Conservation (phyloP, 2,329 filamentous ascomycete species). For the Colletotrichum liaoningense region DNA sequence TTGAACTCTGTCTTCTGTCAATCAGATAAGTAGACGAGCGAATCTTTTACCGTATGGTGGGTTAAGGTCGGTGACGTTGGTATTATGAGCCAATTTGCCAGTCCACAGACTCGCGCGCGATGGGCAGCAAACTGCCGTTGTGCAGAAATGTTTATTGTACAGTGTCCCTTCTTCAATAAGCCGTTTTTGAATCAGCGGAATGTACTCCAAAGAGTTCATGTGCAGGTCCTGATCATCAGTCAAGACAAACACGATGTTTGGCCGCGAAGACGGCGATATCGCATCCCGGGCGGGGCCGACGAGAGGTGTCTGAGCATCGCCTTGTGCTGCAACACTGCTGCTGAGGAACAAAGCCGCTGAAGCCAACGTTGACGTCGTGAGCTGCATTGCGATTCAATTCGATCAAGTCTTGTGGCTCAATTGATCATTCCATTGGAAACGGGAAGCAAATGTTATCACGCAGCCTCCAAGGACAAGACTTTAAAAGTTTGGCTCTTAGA, state of each 20-base stretch:
- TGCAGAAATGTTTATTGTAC: constrained; percentile 72
- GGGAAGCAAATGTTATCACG: not conserved
- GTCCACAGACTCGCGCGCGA: constrained; percentile 72
- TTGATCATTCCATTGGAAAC: too few species aligned
- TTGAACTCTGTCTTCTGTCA: rapidly evolving
- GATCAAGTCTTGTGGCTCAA: not conserved
- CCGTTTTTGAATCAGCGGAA: constrained; percentile 65
- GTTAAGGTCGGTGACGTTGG: constrained; percentile 66
- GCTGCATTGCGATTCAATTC: not conserved
- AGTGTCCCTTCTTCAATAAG: constrained; percentile 67
- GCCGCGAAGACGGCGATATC: constrained; percentile 38
- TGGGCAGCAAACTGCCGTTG: constrained; percentile 73
- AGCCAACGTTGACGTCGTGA: not conserved
- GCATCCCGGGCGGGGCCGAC: not conserved
- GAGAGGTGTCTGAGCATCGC: constrained; percentile 24
- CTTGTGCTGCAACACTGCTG: not conserved
- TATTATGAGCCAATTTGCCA: constrained; percentile 72
- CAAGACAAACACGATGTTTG: constrained; percentile 74
- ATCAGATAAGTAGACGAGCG: not conserved
- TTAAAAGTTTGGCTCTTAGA: not conserved
- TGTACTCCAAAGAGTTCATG: constrained; percentile 69
- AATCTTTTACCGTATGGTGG: constrained; percentile 68
- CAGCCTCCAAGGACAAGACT: not conserved
- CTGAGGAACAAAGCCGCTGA: not conserved
- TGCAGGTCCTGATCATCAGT: constrained; percentile 76